These are phyloP conservation scores for Cryptosporidium sp. DNA, from an alignment of 169 alveolate genomes.

Conservation along the genomic window DNA sequence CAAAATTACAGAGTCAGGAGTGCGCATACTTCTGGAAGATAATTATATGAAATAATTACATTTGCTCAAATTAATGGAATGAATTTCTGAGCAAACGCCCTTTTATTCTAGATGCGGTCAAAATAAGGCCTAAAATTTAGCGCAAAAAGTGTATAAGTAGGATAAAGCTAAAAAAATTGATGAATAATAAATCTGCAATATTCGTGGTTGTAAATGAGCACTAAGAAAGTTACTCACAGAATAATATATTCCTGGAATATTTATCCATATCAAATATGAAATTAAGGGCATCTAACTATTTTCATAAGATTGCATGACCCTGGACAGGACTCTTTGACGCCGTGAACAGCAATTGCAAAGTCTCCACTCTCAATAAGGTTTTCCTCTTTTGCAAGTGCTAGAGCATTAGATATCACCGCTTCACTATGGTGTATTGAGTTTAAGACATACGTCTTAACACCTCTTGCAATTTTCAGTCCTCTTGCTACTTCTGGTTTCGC, in stretches of 20 bases:
- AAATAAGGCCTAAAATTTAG: background rate
- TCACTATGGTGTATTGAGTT: constrained; percentile 92
- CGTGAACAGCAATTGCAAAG: constrained; percentile 93
- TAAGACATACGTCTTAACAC: constrained; percentile 92
- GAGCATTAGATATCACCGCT: constrained; percentile 86
- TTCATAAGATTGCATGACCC: constrained; percentile 93
- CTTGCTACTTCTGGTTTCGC: constrained; percentile 87
- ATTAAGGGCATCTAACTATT: constrained; percentile 79
- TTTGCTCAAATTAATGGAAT: background rate
- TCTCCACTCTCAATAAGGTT: constrained; percentile 91
- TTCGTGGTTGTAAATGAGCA: too few species aligned
- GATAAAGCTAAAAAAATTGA: too few species aligned
- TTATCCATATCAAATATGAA: background rate
- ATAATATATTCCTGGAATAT: too few species aligned
- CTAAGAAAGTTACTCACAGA: too few species aligned
- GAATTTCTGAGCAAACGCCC: background rate
- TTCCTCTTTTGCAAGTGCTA: constrained; percentile 92
- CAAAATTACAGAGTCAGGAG: background rate
- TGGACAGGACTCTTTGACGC: constrained; percentile 93
- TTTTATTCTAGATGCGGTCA: background rate
- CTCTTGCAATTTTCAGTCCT: constrained; percentile 92
- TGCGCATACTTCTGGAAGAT: background rate
- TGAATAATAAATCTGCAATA: background rate
- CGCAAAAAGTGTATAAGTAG: background rate
- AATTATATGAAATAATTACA: background rate